Evolutionary conservation across 73 alveolate genomes (phyloP), one percentile per base, ranked within the genome.

Genomic region (Stentor coeruleus): DNA sequence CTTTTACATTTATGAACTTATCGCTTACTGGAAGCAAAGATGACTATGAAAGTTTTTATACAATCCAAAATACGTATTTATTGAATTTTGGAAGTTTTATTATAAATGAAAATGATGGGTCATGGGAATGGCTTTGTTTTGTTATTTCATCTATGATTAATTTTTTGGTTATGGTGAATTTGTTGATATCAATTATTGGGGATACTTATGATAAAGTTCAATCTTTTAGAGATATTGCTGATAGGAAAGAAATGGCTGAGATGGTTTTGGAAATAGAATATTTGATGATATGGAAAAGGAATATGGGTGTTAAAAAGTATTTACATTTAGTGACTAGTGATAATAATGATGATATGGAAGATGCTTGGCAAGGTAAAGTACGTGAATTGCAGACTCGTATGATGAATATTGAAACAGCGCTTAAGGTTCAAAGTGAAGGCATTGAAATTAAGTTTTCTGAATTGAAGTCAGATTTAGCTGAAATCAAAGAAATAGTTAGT

Each of bases 41-140:
- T 33, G 73, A 57, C 73, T 66, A 66, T 33, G 39, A 40, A 26
- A 31, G 33, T 66, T 66, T 66, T 40, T 20, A 20, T 2, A 20
- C 36, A 33, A 49, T 49, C 66, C 20, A 6, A 11, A 20, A 49
- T 11, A 49, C 66, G 28, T 49, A 49, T 20, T 20, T 49, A 20
- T 20, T 49, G 20, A 49, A 49, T 20, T 49, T 49, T 49, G 66
- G 66, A 49, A 20, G 20, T 49, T 49, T 49, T 49, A 11, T 20
- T 11, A 49, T 49, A 20, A 49, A 49, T 20, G 79, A 66, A 20
- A 66, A 26, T 15, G 11, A 33, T 31, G 37, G 40, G 33, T 20
- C 79, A 1, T 66, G 40, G n/a, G 40, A 66, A 66, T 66, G 79
- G 79, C 37, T 66, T 66, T 66, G 79, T 31, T 66, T 66, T 40